These are phyloP conservation scores for Cyberlindnera veronae DNA, from an alignment of 805 yeast species.

Conservation along the genomic window DNA sequence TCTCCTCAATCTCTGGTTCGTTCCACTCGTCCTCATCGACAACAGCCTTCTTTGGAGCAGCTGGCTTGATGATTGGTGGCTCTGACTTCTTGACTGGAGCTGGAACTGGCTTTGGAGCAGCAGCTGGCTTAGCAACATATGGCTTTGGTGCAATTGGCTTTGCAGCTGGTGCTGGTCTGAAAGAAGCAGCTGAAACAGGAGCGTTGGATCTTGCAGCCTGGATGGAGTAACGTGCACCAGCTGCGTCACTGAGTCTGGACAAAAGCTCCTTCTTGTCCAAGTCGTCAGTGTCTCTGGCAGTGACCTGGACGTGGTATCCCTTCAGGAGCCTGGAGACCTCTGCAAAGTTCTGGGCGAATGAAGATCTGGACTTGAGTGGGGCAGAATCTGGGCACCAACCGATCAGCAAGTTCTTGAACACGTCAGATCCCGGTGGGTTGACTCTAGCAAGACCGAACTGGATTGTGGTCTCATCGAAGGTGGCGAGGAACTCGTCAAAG, in stretches of 20 bases:
- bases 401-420: conserved; percentile 74
- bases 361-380: conserved; percentile 69
- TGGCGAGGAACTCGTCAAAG: conserved; percentile 71
- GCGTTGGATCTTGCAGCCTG: conserved; percentile 39
- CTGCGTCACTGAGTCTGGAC: conserved; percentile 78
- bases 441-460: conserved; percentile 90
- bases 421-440: conserved; percentile 87
- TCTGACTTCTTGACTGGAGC: conserved; percentile 18
- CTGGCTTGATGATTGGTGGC: conserved; percentile 24
- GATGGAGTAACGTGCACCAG: conserved; percentile 91
- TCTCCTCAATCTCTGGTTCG: conserved; percentile 43
- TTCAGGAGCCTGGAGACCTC: conserved; percentile 64
- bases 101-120: conserved; percentile 20
- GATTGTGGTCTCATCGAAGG: conserved; percentile 82
- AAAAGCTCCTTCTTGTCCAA: conserved; percentile 74
- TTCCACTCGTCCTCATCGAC: conserved; percentile 40
- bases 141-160: conserved; percentile 28
- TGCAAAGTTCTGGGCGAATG: conserved; percentile 75
- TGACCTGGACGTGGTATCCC: conserved; percentile 93
- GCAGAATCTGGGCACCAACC: conserved; percentile 99
- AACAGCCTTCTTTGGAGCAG: conserved; percentile 14
- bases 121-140: conserved; percentile 18
- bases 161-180: conserved; percentile 30
- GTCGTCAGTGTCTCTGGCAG: conserved; percentile 94
- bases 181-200: conserved; percentile 28